Conservation (phyloP, 805 yeast genomes). For the Kuraishia ogatae region DNA sequence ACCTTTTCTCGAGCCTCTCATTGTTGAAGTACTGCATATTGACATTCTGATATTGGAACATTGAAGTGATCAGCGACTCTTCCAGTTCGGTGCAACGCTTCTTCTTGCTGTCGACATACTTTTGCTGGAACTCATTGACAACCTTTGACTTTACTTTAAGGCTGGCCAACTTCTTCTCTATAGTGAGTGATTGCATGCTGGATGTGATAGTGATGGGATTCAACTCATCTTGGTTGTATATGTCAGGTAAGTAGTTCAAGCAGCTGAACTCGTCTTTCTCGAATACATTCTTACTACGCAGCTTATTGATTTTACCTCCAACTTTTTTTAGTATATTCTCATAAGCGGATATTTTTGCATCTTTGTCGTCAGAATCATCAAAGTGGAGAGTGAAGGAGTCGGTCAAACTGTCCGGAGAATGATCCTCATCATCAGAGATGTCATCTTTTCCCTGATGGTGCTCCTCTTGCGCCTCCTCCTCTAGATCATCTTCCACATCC, state of each 20-base stretch:
- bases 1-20: slow-evolving; percentile 22
- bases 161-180: neutral
- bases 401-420: slow-evolving; percentile 15
- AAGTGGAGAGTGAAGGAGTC: slow-evolving; percentile 82
- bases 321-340: slow-evolving; percentile 18
- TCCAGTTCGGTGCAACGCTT: slow-evolving; percentile 30
- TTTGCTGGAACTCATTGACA: slow-evolving; percentile 18
- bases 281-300: slow-evolving; percentile 7
- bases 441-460: slow-evolving; percentile 1
- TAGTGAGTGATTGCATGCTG: neutral
- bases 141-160: slow-evolving; percentile 37
- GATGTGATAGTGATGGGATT: slow-evolving; percentile 8
- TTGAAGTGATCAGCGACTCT: slow-evolving; percentile 44
- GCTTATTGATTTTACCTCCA: neutral
- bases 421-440: neutral
- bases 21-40: slow-evolving; percentile 45
- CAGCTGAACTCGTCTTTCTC: slow-evolving; percentile 14
- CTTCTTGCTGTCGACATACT: slow-evolving; percentile 7
- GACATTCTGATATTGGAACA: slow-evolving; percentile 69
- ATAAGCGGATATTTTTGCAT: slow-evolving; percentile 20
- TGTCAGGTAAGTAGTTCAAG: slow-evolving; percentile 9
- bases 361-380: slow-evolving; percentile 34
- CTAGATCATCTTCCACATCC: neutral
- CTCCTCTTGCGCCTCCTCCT: slow-evolving; percentile 3
- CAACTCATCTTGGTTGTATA: slow-evolving; percentile 8